Conservation (phyloP, 768 basidiomycete genomes). For the Leccinum fibrillosum region DNA sequence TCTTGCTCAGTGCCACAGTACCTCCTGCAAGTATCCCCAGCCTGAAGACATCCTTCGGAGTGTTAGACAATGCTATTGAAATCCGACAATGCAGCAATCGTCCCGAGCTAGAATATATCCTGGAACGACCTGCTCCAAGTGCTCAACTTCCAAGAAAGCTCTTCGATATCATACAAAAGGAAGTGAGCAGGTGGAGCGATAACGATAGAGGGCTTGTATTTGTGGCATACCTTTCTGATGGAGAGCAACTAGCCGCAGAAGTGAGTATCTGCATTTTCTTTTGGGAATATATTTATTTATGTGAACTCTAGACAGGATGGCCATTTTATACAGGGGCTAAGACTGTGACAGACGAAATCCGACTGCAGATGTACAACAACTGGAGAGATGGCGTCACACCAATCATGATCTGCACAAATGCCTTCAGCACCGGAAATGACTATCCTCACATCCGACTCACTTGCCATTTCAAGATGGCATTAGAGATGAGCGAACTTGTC, state of each 20-base stretch:
- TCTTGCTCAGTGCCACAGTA: neutral
- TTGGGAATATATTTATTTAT: neutral
- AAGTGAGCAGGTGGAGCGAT: too few relatives aligned
- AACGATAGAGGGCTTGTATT: neutral
- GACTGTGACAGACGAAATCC: neutral
- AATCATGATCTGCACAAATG: neutral
- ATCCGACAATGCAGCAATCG: neutral
- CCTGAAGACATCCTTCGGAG: neutral
- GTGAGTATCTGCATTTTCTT: neutral
- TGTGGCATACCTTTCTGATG: neutral
- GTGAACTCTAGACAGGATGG: neutral
- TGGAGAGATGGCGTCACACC: neutral
- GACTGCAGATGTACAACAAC: neutral
- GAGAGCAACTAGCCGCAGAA: neutral
- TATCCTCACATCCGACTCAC: neutral
- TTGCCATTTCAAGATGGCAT: neutral
- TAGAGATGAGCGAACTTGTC: neutral
- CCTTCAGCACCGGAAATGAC: neutral
- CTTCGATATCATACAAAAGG: too few relatives aligned
- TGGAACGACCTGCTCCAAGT: neutral
- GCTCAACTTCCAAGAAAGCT: too few relatives aligned
- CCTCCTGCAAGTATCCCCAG: neutral
- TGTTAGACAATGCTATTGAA: neutral
- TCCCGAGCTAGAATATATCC: neutral
- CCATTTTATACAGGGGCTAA: neutral